Evolutionary conservation across 2,329 filamentous ascomycete species (phyloP).

Genomic region (Colletotrichum coccodes): DNA sequence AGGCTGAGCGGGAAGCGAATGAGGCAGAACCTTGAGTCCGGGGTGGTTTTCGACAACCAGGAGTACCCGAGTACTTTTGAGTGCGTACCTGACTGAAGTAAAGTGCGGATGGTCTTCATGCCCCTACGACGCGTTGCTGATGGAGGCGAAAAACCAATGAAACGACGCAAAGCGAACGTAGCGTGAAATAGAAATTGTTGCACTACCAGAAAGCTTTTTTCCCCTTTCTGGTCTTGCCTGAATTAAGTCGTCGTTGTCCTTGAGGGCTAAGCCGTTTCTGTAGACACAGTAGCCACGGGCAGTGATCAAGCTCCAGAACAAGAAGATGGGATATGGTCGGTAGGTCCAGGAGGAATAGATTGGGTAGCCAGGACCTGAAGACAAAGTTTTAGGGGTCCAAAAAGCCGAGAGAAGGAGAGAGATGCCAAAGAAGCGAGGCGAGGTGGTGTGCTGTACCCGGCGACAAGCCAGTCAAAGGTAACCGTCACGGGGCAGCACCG

Average conservation of each 20-base stretch:
- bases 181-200: constrained; percentile 9
- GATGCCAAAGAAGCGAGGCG: constrained; percentile 15
- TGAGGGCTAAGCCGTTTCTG: neutral
- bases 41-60: constrained; percentile 1
- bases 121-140: constrained; percentile 6
- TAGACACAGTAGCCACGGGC: neutral
- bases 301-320: neutral
- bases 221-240: neutral
- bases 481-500: neutral
- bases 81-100: constrained; percentile 23
- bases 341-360: neutral
- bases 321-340: neutral
- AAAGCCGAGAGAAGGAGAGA: neutral
- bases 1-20: constrained; percentile 26
- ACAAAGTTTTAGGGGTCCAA: constrained; percentile 18
- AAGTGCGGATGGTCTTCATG: constrained; percentile 9
- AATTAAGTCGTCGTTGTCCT: constrained; percentile 9
- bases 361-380: neutral
- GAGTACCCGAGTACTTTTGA: constrained; percentile 1
- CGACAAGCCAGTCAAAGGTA: neutral
- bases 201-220: constrained; percentile 14
- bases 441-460: neutral
- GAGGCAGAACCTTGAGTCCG: constrained; percentile 9
- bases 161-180: neutral
- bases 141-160: constrained; percentile 10